A percentile compares a stretch with the other conserved stretches of the same genome.
Conservation (phyloP, 176 grass and related monocot species). For the Eleusine indica region DNA sequence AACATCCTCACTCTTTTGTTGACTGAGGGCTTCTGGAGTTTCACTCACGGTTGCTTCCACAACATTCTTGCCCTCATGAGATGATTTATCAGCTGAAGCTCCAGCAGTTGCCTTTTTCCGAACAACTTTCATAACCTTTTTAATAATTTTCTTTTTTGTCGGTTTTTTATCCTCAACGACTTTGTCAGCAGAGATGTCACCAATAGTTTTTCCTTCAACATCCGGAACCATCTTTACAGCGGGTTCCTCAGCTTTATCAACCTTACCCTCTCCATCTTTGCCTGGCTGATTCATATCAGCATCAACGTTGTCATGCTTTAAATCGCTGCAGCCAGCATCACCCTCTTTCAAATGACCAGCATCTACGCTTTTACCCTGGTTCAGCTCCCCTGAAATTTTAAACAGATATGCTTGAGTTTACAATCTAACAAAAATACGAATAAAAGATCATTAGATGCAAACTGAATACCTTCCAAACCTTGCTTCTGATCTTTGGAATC, state of each 20-base stretch:
- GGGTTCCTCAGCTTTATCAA: conserved; percentile 41
- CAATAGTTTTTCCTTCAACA: conserved; percentile 41
- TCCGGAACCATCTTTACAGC: conserved; percentile 38
- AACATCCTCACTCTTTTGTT: conserved; percentile 42
- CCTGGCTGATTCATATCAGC: conserved; percentile 31
- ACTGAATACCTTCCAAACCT: conserved; percentile 44
- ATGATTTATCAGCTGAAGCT: conserved; percentile 51
- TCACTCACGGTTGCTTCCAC: conserved; percentile 48
- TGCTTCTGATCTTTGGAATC: conserved; percentile 62
- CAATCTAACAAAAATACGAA: conserved; percentile 4
- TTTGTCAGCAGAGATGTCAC: conserved; percentile 44
- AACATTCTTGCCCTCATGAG: conserved; percentile 47
- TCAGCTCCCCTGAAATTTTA: conserved; percentile 44
- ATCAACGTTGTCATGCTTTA: conserved; percentile 47
- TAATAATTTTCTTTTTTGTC: conserved; percentile 87
- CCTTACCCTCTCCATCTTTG: conserved; percentile 37
- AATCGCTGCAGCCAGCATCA: conserved; percentile 22
- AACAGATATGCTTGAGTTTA: conserved; percentile 22
- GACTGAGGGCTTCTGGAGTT: conserved; percentile 28
- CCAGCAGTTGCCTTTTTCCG: conserved; percentile 55
- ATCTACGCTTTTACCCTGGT: conserved; percentile 25
- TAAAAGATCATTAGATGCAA: conserved; percentile 11
- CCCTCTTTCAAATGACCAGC: conserved; percentile 33
- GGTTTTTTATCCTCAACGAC: conserved; percentile 57
- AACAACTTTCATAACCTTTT: conserved; percentile 83